Base-by-base conservation (phyloP, 129 eudicot species). In the carrot (Daucus carota) region DNA sequence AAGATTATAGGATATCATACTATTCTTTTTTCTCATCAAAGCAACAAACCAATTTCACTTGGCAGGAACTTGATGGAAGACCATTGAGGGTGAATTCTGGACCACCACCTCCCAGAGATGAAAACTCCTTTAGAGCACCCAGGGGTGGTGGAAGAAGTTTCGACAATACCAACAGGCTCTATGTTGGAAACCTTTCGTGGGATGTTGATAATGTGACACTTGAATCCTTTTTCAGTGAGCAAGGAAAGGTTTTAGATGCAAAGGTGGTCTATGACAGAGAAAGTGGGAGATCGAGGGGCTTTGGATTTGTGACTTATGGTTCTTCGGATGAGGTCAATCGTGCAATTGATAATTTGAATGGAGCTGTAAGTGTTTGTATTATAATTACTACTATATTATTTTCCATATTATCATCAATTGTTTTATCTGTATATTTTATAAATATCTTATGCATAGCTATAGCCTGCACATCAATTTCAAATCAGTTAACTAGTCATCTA, bases 131-230 rank as follows among this genome's bases (percentile, higher is more conserved):
- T 3, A 63, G 70, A 63, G 70, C 70, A 63, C 70, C 70, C 20
- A 63, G 70, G 38, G 70, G 70, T 29, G 70, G 70, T 68, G 90
- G 88, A 20, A 78, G 84, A 66, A 82, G 85, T 77, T 81, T 76
- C 26, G 89, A 85, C 65, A 85, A 79, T 87, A 54, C 86, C 62
- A 88, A 90, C 89, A 79, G 90, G 54, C 84, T 93, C 59, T 89
- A 90, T 47, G 97, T 93, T 15, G 96, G 98, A 63, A 93, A 93
- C 84, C 96, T 93, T 50, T 78, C 96, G 29, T 93, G 98, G 98
- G 86, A 88, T 40, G 97, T 93, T 20, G 97, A 90, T 75, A 85
- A 90, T 73, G 62, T 81, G n/a, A 84, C 98, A 6, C 98, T 93
- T 22, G 92, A 88, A 78, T 83, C 71, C 50, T 75, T 93, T 74